Evolutionary conservation across 1,139 yeast species (phyloP).

Genomic region (Yamadazyma taylorii): DNA sequence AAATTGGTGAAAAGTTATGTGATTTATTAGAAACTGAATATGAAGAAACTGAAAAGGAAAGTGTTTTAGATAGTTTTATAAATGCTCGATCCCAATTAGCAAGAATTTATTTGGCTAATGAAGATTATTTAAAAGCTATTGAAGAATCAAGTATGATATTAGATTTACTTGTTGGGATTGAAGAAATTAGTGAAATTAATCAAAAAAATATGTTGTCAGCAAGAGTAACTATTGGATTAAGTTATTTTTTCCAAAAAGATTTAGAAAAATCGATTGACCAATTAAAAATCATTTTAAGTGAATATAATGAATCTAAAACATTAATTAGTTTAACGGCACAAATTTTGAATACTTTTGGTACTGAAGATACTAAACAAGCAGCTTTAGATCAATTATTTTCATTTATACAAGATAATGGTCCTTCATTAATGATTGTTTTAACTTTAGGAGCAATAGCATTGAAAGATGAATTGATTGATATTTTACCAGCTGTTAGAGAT

Average conservation of each 20-base stretch:
- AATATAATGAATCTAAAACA: slow-evolving; percentile 49
- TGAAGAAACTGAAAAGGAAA: slow-evolving; percentile 55
- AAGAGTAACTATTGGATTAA: slow-evolving; percentile 67
- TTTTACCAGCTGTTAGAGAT: slow-evolving; percentile 62
- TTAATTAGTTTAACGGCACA: slow-evolving; percentile 77
- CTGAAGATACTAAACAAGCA: slow-evolving; percentile 74
- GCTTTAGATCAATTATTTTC: slow-evolving; percentile 73
- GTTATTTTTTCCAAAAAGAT: slow-evolving; percentile 60
- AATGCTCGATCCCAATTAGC: slow-evolving; percentile 68
- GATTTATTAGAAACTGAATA: slow-evolving; percentile 54
- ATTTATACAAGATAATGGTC: slow-evolving; percentile 62
- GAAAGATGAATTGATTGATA: slow-evolving; percentile 58
- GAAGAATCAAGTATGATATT: slow-evolving; percentile 61
- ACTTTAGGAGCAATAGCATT: slow-evolving; percentile 82
- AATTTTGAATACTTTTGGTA: slow-evolving; percentile 71
- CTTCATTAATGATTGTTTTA: slow-evolving; percentile 63
- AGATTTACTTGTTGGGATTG: slow-evolving; percentile 41
- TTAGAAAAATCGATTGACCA: slow-evolving; percentile 67
- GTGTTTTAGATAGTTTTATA: slow-evolving; percentile 51
- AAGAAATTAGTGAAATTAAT: slow-evolving; percentile 1
- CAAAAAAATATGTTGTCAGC: slow-evolving; percentile 48
- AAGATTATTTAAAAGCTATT: slow-evolving; percentile 55
- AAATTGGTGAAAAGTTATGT: slow-evolving; percentile 48
- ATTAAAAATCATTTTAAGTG: slow-evolving; percentile 57
- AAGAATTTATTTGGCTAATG: slow-evolving; percentile 63